Conservation (phyloP, 257 asterid species). For the Prunella vulgaris region DNA sequence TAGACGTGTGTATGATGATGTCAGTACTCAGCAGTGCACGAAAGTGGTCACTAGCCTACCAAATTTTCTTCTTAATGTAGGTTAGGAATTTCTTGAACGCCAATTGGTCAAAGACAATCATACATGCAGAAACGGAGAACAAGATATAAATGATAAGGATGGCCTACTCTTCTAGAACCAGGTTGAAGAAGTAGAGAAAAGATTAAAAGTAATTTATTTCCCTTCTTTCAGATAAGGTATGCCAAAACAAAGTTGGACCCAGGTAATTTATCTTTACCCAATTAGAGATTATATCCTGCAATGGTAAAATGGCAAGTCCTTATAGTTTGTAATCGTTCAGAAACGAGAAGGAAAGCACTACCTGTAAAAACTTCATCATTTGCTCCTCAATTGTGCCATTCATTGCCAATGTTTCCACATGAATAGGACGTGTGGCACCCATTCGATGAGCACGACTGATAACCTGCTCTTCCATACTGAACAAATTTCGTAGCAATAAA, state of each 20-base stretch:
- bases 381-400: conserved; percentile 92
- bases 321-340: conserved; percentile 6
- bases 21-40: neutral
- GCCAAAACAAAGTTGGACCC: neutral
- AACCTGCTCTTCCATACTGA: conserved; percentile 98
- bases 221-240: conserved; percentile 9
- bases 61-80: neutral
- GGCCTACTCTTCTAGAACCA: neutral
- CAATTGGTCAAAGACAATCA: neutral
- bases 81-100: neutral
- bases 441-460: conserved; percentile 99
- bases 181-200: neutral
- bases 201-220: neutral
- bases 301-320: neutral
- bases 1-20: neutral
- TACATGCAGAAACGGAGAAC: neutral
- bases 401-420: conserved; percentile 92
- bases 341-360: conserved; percentile 18
- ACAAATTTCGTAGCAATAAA: conserved; percentile 27
- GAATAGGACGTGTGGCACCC: conserved; percentile 94
- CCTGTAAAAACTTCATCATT: conserved; percentile 90
- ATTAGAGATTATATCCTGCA: neutral
- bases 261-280: neutral
- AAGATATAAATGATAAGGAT: neutral
- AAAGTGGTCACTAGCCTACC: neutral